phyloP scores from a whole-genome alignment of 2,329 filamentous ascomycete species.

The Trichoderma gracile region DNA sequence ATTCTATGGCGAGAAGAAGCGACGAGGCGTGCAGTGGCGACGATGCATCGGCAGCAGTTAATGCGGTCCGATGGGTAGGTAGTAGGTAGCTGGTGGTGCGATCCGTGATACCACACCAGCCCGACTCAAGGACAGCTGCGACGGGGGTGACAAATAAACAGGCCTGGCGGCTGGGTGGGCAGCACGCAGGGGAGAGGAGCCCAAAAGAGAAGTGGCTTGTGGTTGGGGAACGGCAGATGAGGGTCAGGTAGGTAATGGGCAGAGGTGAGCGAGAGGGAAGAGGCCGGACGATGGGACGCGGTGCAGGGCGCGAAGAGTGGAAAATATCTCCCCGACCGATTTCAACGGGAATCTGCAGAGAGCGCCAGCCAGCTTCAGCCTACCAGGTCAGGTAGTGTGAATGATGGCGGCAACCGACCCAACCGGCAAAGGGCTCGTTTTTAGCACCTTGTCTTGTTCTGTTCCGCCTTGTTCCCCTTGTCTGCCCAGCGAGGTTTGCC shows the following conservation, averaged over 20 bases:
- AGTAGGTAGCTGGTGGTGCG: conserved; percentile 21
- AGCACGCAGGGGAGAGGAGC: conserved; percentile 14
- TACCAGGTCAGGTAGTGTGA: neutral
- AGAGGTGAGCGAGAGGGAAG: neutral
- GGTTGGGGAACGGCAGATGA: conserved; percentile 3
- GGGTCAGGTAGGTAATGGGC: neutral
- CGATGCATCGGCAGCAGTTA: conserved; percentile 34
- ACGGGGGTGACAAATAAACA: conserved; percentile 29
- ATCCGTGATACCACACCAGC: conserved; percentile 27
- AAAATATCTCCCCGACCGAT: conserved; percentile 21
- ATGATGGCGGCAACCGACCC: conserved; percentile 25
- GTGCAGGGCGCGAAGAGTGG: conserved; percentile 8
- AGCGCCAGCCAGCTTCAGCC: conserved; percentile 24
- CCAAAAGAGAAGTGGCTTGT: conserved; percentile 8
- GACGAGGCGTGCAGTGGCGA: conserved; percentile 30
- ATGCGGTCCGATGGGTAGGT: conserved; percentile 18
- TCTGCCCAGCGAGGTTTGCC: neutral
- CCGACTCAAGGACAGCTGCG: conserved; percentile 26
- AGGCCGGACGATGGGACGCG: conserved; percentile 11
- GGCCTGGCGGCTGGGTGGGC: conserved; percentile 13
- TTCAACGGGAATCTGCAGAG: conserved; percentile 14
- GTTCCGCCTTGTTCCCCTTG: neutral
- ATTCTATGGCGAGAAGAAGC: conserved; percentile 29
- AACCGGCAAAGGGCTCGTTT: neutral
- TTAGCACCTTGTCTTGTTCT: neutral